These are phyloP conservation scores for Achaetomiella virescens DNA, from an alignment of 495 filamentous ascomycete species.

Conservation along the genomic window DNA sequence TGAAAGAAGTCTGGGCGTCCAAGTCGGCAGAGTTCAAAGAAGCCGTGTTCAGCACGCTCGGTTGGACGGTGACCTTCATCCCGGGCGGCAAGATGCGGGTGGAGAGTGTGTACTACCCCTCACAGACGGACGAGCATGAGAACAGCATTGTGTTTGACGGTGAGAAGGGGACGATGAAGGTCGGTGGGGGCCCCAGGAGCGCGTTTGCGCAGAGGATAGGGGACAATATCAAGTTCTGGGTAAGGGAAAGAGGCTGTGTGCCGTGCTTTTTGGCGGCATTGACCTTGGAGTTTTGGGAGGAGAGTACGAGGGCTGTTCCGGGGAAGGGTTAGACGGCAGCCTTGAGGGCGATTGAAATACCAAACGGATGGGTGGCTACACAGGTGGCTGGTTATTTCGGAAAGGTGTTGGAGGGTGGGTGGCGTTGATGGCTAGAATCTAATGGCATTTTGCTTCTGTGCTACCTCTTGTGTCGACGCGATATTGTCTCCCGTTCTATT, in stretches of 20 bases:
- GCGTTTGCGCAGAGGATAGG: conserved; percentile 78
- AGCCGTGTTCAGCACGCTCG: conserved; percentile 79
- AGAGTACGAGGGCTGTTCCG: conserved; percentile 39
- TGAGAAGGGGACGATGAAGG: conserved; percentile 94
- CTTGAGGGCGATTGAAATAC: background rate
- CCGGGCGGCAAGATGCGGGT: conserved; percentile 87
- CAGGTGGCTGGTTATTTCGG: background rate
- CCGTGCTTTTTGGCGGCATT: conserved; percentile 86
- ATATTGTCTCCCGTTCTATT: too few relatives aligned
- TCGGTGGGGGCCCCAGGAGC: conserved; percentile 80
- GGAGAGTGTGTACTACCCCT: conserved; percentile 70
- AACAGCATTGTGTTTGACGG: conserved; percentile 96
- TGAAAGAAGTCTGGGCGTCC: conserved; percentile 82
- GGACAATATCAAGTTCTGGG: conserved; percentile 86
- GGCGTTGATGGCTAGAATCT: too few relatives aligned
- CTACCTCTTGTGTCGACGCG: too few relatives aligned
- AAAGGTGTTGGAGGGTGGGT: too few relatives aligned
- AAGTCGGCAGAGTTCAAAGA: conserved; percentile 92
- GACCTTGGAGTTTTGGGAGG: conserved; percentile 88
- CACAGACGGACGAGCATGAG: conserved; percentile 61
- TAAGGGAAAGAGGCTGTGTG: conserved; percentile 81
- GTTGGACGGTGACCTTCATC: conserved; percentile 89
- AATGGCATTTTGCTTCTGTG: too few relatives aligned
- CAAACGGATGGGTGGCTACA: background rate
- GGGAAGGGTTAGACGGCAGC: conserved; percentile 1